Conservation (phyloP, 2,329 filamentous ascomycete species). For the Verticillium albo-atrum region DNA sequence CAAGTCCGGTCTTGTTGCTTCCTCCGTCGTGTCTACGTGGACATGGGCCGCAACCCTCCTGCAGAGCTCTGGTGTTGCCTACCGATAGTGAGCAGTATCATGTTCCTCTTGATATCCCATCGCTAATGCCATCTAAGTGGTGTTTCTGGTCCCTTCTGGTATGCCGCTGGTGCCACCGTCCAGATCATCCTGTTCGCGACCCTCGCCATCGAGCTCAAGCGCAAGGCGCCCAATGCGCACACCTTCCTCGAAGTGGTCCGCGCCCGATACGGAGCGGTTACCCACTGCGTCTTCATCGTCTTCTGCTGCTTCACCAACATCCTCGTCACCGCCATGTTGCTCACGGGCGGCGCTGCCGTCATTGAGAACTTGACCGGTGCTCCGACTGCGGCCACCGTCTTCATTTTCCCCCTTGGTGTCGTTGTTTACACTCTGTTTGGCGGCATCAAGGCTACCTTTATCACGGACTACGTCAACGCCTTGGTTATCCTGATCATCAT, state of each 20-base stretch:
- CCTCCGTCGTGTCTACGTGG: constrained; percentile 90
- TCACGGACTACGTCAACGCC: constrained; percentile 84
- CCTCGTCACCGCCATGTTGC: constrained; percentile 80
- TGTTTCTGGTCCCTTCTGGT: constrained; percentile 57
- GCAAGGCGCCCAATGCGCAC: constrained; percentile 82
- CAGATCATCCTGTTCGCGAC: constrained; percentile 89
- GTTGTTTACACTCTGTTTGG: constrained; percentile 68
- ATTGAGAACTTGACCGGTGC: constrained; percentile 12
- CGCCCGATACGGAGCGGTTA: constrained; percentile 67
- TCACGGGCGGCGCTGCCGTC: constrained; percentile 64
- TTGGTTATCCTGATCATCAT: constrained; percentile 83
- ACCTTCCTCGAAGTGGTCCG: constrained; percentile 79
- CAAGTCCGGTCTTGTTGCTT: constrained; percentile 82
- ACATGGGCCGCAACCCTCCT: constrained; percentile 85
- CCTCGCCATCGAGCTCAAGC: constrained; percentile 84
- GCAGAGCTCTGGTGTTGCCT: constrained; percentile 77
- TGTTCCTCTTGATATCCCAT: fast-evolving
- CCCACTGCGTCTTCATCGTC: constrained; percentile 75
- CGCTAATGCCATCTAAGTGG: constrained; percentile 29
- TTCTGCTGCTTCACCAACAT: constrained; percentile 80
- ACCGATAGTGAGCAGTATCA: constrained; percentile 49
- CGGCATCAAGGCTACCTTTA: constrained; percentile 82
- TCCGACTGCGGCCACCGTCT: constrained; percentile 75
- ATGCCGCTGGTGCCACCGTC: constrained; percentile 69
- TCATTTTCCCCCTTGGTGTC: constrained; percentile 76